Evolutionary conservation across 345 rosid species (phyloP).

Genomic region (Luvunga scandens): DNA sequence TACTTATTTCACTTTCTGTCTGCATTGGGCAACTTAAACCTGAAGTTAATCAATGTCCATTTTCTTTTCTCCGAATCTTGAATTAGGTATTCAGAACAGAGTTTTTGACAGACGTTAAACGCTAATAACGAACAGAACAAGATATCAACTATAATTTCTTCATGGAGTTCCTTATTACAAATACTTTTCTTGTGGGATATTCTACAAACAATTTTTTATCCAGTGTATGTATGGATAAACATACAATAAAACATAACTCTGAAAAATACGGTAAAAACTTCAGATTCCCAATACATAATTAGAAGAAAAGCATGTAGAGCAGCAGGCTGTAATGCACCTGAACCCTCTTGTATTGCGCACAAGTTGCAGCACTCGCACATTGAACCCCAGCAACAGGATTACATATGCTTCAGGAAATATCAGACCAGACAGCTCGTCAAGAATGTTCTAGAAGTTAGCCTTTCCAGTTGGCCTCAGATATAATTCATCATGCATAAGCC

Average conservation of each 20-base stretch:
- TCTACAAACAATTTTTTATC: constrained; percentile 23
- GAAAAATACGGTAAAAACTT: constrained; percentile 14
- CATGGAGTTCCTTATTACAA: constrained; percentile 27
- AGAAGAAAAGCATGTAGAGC: constrained; percentile 5
- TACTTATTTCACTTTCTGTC: neutral
- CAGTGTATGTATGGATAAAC: constrained; percentile 11
- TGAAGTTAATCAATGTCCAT: neutral
- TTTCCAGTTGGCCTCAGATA: constrained; percentile 3
- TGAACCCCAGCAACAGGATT: constrained; percentile 3
- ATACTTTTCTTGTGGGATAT: constrained; percentile 18
- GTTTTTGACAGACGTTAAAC: neutral
- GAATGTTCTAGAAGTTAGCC: constrained; percentile 11
- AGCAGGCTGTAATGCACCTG: constrained; percentile 18
- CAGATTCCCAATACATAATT: constrained; percentile 15
- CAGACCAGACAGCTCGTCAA: constrained; percentile 4
- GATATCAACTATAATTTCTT: constrained; percentile 22
- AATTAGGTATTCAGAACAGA: neutral
- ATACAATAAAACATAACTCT: constrained; percentile 10
- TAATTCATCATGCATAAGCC: constrained; percentile 33
- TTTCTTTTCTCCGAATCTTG: neutral
- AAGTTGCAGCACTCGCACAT: constrained; percentile 11
- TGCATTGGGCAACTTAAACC: neutral
- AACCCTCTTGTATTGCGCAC: constrained; percentile 13
- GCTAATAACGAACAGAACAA: constrained; percentile 12
- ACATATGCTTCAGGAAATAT: constrained; percentile 6